Evolutionary conservation across 208 protist species (phyloP).

Genomic region (Crithidia bombi): DNA sequence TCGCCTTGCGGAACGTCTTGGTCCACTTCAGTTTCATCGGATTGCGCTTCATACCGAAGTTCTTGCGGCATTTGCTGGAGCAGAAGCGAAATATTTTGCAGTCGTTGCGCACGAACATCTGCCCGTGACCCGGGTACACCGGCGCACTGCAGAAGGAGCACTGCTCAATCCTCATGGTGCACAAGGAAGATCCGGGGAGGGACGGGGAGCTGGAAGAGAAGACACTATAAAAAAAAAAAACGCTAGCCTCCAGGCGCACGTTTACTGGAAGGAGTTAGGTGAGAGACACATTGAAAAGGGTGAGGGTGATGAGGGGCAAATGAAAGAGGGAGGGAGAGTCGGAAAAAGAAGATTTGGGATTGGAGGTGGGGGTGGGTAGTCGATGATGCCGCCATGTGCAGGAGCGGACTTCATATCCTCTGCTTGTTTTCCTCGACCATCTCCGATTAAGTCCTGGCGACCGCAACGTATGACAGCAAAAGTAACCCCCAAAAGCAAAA

Average conservation of each 20-base stretch:
- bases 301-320: no score
- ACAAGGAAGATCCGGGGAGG: neutral
- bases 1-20: conserved; percentile 98
- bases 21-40: conserved; percentile 99
- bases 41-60: conserved; percentile 99
- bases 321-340: no score
- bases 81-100: conserved; percentile 97
- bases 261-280: no score
- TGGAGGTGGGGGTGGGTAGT: no score
- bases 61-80: conserved; percentile 98
- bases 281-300: no score
- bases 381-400: no score
- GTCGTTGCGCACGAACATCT: conserved; percentile 99
- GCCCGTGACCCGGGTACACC: conserved; percentile 99
- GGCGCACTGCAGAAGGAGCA: conserved; percentile 98
- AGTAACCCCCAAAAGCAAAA: no score
- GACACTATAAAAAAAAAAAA: conserved; percentile 11
- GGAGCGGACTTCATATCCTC: no score
- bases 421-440: no score
- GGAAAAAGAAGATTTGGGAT: no score
- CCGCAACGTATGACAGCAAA: no score
- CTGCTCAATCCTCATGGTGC: conserved; percentile 96
- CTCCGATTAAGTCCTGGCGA: no score
- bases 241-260: neutral
- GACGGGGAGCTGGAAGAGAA: conserved; percentile 2